Evolutionary conservation across 2,329 filamentous ascomycete genomes (phyloP).

Genomic region (Pseudogymnoascus destructans): DNA sequence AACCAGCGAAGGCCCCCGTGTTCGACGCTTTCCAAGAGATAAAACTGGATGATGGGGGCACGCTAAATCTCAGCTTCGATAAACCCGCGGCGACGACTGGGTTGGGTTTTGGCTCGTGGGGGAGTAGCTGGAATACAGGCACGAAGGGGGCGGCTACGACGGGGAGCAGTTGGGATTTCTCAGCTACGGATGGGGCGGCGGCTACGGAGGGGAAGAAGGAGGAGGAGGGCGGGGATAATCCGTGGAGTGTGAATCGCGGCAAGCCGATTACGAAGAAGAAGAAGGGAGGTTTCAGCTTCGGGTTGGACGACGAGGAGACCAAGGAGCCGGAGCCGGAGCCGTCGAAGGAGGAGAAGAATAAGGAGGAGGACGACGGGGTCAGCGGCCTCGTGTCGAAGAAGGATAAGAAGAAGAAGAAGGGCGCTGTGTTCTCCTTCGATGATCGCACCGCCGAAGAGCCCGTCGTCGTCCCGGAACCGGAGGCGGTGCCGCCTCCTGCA

Average conservation of each 20-base stretch:
- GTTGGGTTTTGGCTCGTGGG: slow-evolving; percentile 43
- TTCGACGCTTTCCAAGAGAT: slow-evolving; percentile 54
- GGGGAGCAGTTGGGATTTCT: slow-evolving; percentile 31
- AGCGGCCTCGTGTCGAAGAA: slow-evolving; percentile 29
- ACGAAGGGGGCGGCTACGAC: slow-evolving; percentile 20
- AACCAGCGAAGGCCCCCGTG: slow-evolving; percentile 26
- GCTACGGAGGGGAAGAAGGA: slow-evolving; percentile 31
- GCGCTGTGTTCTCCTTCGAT: slow-evolving; percentile 18
- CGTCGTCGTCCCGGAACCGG: slow-evolving; percentile 19
- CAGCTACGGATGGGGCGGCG: slow-evolving; percentile 30
- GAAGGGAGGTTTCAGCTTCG: slow-evolving; percentile 35
- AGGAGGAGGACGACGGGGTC: slow-evolving; percentile 29
- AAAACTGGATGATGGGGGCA: slow-evolving; percentile 47
- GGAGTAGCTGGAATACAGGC: slow-evolving; percentile 44
- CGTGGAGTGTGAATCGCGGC: slow-evolving; percentile 35
- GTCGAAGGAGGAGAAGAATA: slow-evolving; percentile 26
- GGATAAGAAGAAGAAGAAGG: slow-evolving; percentile 35
- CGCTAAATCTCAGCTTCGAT: slow-evolving; percentile 42
- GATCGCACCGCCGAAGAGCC: slow-evolving; percentile 20
- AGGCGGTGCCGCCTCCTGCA: slow-evolving; percentile 16
- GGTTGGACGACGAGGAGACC: slow-evolving; percentile 32
- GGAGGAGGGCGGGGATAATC: slow-evolving; percentile 32
- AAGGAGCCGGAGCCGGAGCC: slow-evolving; percentile 20
- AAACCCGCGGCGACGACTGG: slow-evolving; percentile 28
- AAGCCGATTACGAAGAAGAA: slow-evolving; percentile 37